phyloP scores from a whole-genome alignment of 306 rosid species.

The Spatholobus suberectus region DNA sequence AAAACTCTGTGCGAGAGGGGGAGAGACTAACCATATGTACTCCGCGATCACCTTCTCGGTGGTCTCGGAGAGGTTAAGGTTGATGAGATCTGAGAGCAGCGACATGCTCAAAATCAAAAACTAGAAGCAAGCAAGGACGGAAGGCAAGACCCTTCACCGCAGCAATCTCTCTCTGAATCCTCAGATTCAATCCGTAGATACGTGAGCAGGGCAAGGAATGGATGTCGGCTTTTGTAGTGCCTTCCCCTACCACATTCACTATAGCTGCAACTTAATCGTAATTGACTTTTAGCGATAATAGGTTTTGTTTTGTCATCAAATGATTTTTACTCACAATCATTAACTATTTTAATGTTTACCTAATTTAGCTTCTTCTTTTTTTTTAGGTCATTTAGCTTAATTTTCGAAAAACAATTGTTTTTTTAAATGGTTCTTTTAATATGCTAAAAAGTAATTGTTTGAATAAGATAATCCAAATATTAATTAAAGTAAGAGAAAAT shows the following conservation, averaged over 20 bases:
- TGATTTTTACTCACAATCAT: neutral
- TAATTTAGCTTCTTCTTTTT: too few species aligned
- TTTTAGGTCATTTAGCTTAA: neutral
- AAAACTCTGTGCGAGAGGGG: neutral
- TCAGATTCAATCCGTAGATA: neutral
- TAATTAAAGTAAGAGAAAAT: too few species aligned
- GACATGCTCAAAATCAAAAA: conserved; percentile 54
- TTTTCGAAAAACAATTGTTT: neutral
- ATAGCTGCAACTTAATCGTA: neutral
- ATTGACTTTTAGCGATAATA: neutral
- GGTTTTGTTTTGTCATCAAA: neutral
- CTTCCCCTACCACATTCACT: neutral
- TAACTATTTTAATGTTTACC: neutral
- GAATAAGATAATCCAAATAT: too few species aligned
- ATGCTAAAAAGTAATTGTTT: neutral
- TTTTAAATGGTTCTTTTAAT: neutral
- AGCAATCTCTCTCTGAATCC: conserved; percentile 25
- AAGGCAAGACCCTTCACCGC: neutral
- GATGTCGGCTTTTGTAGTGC: neutral
- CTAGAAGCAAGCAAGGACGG: too few species aligned
- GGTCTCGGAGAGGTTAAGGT: conserved; percentile 59
- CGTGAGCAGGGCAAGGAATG: neutral
- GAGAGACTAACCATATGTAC: conserved; percentile 63
- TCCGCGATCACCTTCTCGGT: conserved; percentile 70
- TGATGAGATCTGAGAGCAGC: conserved; percentile 65